These are phyloP conservation scores for Kalmusia sp. DNA, from an alignment of 2,329 filamentous ascomycete genomes.

Conservation along the genomic window DNA sequence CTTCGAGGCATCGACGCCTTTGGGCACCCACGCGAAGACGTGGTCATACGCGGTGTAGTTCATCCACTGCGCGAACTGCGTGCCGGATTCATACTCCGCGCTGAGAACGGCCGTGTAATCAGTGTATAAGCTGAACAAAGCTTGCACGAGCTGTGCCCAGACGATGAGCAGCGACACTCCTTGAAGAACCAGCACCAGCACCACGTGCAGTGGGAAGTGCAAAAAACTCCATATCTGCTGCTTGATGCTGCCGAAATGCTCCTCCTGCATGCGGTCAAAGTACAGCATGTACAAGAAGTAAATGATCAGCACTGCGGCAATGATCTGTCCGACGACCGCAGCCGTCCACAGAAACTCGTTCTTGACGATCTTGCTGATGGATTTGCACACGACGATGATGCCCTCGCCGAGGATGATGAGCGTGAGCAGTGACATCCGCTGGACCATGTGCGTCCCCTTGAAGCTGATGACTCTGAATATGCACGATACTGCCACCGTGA, in stretches of 20 bases:
- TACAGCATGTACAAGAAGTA: conserved; percentile 45
- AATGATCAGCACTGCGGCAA: conserved; percentile 42
- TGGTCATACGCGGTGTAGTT: no score
- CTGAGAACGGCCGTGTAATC: conserved; percentile 5
- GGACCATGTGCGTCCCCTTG: conserved; percentile 48
- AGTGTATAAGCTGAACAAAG: conserved; percentile 19
- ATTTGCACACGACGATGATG: conserved; percentile 46
- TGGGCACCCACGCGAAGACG: no score
- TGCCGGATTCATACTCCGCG: conserved; percentile 10
- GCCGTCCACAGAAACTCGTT: conserved; percentile 35
- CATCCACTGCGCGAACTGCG: conserved; percentile 15
- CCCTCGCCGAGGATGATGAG: conserved; percentile 50
- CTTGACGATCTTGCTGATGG: no score
- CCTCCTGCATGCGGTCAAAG: conserved; percentile 39
- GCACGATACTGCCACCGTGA: conserved; percentile 40
- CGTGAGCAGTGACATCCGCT: conserved; percentile 48
- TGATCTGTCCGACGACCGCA: no score
- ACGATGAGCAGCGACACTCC: conserved; percentile 42
- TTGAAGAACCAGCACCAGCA: conserved; percentile 37
- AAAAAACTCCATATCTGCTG: conserved; percentile 41
- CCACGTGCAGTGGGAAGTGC: conserved; percentile 42
- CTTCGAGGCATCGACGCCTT: no score
- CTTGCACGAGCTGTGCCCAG: conserved; percentile 39
- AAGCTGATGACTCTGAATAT: conserved; percentile 44
- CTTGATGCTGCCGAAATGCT: conserved; percentile 41